Conservation (phyloP, 768 basidiomycete genomes). For the Cyclocybe aegerita region DNA sequence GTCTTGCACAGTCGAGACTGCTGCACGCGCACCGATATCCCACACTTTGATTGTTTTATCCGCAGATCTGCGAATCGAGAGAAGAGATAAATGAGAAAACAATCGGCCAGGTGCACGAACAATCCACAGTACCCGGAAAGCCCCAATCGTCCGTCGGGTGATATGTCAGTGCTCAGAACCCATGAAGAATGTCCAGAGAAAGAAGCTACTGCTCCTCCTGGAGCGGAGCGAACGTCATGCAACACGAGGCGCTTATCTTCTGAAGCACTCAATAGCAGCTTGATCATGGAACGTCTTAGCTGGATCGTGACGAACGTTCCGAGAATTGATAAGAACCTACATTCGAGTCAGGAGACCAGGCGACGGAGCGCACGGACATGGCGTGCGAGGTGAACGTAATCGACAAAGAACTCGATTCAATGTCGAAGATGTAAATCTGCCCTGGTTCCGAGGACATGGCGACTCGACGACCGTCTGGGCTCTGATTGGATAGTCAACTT, state of each 20-base stretch:
- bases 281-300: conserved; percentile 2
- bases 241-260: conserved; percentile 91
- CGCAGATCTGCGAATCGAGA: conserved; percentile 55
- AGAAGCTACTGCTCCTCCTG: conserved; percentile 81
- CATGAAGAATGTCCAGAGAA: conserved; percentile 89
- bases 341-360: conserved; percentile 89
- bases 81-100: neutral
- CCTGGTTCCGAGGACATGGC: conserved; percentile 85
- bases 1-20: conserved; percentile 77
- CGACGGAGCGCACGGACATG: conserved; percentile 82
- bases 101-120: neutral
- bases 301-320: neutral
- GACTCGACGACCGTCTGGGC: conserved; percentile 81
- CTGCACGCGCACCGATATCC: conserved; percentile 74
- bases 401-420: conserved; percentile 62
- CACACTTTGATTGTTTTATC: conserved; percentile 87
- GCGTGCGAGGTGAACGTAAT: conserved; percentile 85
- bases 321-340: conserved; percentile 43
- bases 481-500: conserved; percentile 43
- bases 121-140: conserved; percentile 69
- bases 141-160: conserved; percentile 76
- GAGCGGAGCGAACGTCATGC: conserved; percentile 82
- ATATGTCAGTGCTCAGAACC: conserved; percentile 82
- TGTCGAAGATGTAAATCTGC: conserved; percentile 85
- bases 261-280: conserved; percentile 88